Conservation (phyloP, 805 yeast species). For the Maudiozyma saulgeensis region DNA sequence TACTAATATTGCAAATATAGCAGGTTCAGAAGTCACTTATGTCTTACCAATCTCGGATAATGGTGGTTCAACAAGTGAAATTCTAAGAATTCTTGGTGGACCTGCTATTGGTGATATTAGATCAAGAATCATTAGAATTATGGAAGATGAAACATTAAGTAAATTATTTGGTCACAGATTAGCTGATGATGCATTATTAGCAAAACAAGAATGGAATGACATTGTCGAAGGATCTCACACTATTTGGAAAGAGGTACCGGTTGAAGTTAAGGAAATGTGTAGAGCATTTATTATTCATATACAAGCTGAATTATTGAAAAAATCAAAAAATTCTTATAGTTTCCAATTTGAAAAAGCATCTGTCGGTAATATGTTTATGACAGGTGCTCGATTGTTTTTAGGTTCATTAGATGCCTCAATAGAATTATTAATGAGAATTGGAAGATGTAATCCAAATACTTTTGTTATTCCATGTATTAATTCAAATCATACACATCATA, state of each 20-base stretch:
- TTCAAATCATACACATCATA: slow-evolving; percentile 78
- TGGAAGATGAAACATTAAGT: slow-evolving; percentile 42
- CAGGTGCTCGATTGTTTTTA: slow-evolving; percentile 72
- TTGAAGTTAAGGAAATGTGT: slow-evolving; percentile 56
- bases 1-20: slow-evolving; percentile 33
- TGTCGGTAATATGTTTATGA: slow-evolving; percentile 73
- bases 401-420: slow-evolving; percentile 81
- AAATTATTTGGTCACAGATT: slow-evolving; percentile 25
- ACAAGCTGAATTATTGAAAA: slow-evolving; percentile 64
- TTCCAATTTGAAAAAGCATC: slow-evolving; percentile 73
- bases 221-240: slow-evolving; percentile 73
- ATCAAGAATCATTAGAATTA: slow-evolving; percentile 66
- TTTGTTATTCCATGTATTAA: slow-evolving; percentile 73
- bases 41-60: slow-evolving; percentile 82
- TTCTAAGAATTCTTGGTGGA: slow-evolving; percentile 79
- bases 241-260: slow-evolving; percentile 43
- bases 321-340: slow-evolving; percentile 35
- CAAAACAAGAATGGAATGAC: slow-evolving; percentile 63
- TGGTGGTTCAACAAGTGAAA: slow-evolving; percentile 91
- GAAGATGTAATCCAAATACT: slow-evolving; percentile 33
- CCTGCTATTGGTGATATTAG: slow-evolving; percentile 93
- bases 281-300: slow-evolving; percentile 71
- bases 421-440: slow-evolving; percentile 59
- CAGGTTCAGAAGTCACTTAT: slow-evolving; percentile 31
- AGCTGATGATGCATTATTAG: slow-evolving; percentile 31